A percentile compares a stretch with the other conserved stretches of the same genome.
phyloP scores from a whole-genome alignment of 371 early-diverging fungal genomes.

The Mucor velutinosus region DNA sequence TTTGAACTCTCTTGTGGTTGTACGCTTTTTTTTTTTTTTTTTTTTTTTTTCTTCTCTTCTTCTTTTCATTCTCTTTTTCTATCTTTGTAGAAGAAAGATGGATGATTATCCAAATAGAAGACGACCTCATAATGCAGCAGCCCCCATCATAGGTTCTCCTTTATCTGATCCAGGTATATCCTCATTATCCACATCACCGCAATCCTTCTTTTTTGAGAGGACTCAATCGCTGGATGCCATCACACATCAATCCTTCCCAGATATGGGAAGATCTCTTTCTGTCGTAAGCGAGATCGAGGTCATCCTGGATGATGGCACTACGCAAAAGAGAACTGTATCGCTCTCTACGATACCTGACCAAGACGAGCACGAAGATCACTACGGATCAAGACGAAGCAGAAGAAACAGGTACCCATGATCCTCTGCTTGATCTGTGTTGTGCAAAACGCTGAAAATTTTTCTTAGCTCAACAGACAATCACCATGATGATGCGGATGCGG shows the following conservation, averaged over 20 bases:
- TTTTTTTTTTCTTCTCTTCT: slow-evolving; percentile 4
- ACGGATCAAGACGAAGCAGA: neutral
- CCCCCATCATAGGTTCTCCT: slow-evolving; percentile 18
- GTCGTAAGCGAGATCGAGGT: slow-evolving; percentile 26
- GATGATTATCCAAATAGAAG: slow-evolving; percentile 5
- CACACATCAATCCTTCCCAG: neutral
- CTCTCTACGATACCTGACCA: slow-evolving; percentile 31
- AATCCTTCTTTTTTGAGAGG: slow-evolving; percentile 19
- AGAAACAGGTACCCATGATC: neutral
- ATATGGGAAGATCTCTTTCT: slow-evolving; percentile 9
- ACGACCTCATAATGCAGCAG: slow-evolving; percentile 21
- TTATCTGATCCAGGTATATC: slow-evolving; percentile 21
- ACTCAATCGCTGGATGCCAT: slow-evolving; percentile 15
- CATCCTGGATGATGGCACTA: slow-evolving; percentile 33
- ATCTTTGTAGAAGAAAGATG: neutral
- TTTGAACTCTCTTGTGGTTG: neutral
- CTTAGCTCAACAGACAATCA: neutral
- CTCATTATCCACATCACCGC: slow-evolving; percentile 23
- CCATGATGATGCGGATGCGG: neutral
- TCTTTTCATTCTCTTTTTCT: neutral
- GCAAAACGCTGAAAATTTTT: neutral
- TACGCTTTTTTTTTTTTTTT: neutral
- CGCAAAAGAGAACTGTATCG: slow-evolving; percentile 28
- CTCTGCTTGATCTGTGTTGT: neutral
- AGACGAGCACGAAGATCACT: neutral